A percentile compares a stretch with the other conserved stretches of the same genome.
Conservation (phyloP, 768 basidiomycete genomes). For the Collybia sp. region DNA sequence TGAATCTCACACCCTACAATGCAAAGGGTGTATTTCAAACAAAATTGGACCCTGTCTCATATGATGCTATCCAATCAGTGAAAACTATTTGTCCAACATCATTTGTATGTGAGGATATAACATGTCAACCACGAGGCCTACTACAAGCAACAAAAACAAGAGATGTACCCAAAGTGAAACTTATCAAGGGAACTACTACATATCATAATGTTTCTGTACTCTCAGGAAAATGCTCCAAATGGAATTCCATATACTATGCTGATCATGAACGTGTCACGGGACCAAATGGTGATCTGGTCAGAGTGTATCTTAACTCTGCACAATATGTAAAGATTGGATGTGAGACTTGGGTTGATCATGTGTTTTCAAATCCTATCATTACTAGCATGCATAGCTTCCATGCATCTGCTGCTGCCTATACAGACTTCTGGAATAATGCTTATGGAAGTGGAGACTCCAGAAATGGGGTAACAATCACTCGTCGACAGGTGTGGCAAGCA, state of each 20-base stretch:
- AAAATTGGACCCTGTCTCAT: constrained; percentile 8
- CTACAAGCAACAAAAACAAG: constrained; percentile 4
- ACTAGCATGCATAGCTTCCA: constrained; percentile 11
- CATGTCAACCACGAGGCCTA: constrained; percentile 6
- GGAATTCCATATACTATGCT: constrained; percentile 8
- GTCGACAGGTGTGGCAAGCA: constrained; percentile 8
- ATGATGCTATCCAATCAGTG: constrained; percentile 8
- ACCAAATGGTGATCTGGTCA: neutral
- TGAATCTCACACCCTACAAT: no score
- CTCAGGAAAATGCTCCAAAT: constrained; percentile 9
- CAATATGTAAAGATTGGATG: constrained; percentile 10
- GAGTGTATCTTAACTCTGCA: constrained; percentile 8
- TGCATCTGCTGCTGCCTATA: constrained; percentile 10
- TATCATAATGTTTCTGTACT: constrained; percentile 10
- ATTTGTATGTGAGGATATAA: constrained; percentile 7
- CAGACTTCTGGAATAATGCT: constrained; percentile 11
- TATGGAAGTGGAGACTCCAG: neutral
- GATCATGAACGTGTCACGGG: constrained; percentile 8
- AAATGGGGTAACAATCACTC: neutral
- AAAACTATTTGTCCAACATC: constrained; percentile 10
- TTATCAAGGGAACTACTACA: constrained; percentile 9
- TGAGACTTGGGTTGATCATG: constrained; percentile 9
- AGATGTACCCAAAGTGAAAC: constrained; percentile 12
- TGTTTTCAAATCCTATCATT: constrained; percentile 8
- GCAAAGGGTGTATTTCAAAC: no score